Conservation (phyloP, 179 eudicot species). For the Beta lomatogona region DNA sequence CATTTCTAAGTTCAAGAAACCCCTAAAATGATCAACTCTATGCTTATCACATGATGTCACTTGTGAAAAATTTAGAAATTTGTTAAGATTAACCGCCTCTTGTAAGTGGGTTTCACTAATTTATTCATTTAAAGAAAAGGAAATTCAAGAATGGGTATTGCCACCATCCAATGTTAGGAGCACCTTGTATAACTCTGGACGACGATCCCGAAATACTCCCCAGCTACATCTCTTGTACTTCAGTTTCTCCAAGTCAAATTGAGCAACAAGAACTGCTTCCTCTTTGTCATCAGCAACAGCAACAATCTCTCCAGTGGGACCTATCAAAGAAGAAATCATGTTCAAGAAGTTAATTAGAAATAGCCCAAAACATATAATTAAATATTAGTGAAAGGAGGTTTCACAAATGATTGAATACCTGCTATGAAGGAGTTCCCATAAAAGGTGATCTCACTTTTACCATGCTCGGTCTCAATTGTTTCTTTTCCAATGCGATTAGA, state of each 20-base stretch:
- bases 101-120: neutral
- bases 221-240: conserved; percentile 82
- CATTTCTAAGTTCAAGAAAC: conserved; percentile 5
- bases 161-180: conserved; percentile 88
- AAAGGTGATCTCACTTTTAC: conserved; percentile 86
- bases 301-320: conserved; percentile 88
- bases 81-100: neutral
- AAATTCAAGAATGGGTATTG: conserved; percentile 46
- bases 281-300: conserved; percentile 76
- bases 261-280: conserved; percentile 80
- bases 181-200: conserved; percentile 94
- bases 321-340: conserved; percentile 39
- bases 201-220: conserved; percentile 94
- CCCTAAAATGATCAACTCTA: conserved; percentile 10
- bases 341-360: neutral
- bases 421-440: conserved; percentile 96
- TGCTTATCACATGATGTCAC: conserved; percentile 24
- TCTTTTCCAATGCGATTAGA: conserved; percentile 95
- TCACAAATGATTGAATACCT: conserved; percentile 45
- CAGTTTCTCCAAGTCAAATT: conserved; percentile 77
- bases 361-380: neutral
- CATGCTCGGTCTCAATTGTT: conserved; percentile 83
- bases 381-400: neutral
- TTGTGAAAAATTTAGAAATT: neutral
- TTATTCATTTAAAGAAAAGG: neutral